A percentile compares a stretch with the other conserved stretches of the same genome.
Evolutionary conservation across 1,284 basidiomycete species (phyloP).

Genomic region (Fomitopsis betulina): DNA sequence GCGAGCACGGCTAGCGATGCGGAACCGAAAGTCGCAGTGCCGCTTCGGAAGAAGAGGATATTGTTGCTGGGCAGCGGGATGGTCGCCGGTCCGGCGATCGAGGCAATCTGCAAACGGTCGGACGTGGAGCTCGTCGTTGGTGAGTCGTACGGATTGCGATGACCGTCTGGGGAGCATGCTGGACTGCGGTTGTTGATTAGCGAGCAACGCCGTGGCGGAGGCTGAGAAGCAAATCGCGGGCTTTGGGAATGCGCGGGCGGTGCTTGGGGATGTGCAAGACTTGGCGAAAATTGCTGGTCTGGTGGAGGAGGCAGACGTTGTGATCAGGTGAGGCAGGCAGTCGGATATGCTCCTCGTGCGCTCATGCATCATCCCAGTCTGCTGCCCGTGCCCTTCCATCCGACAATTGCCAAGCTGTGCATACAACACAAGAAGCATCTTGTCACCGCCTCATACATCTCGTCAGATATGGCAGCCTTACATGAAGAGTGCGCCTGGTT

Average conservation of each 20-base stretch:
- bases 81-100: slow-evolving; percentile 83
- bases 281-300: slow-evolving; percentile 44
- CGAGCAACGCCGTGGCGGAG: slow-evolving; percentile 68
- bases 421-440: slow-evolving; percentile 75
- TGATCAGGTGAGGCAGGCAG: slow-evolving; percentile 51
- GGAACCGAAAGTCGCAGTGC: background rate
- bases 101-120: slow-evolving; percentile 55
- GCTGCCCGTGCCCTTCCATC: slow-evolving; percentile 78
- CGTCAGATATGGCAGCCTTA: slow-evolving; percentile 72
- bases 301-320: slow-evolving; percentile 55
- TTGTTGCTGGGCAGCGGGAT: slow-evolving; percentile 89
- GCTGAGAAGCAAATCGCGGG: slow-evolving; percentile 48
- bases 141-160: slow-evolving; percentile 34
- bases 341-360: background rate
- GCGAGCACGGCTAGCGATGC: background rate
- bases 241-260: slow-evolving; percentile 56
- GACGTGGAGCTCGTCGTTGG: slow-evolving; percentile 74
- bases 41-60: slow-evolving; percentile 50
- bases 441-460: slow-evolving; percentile 92
- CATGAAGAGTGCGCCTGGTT: slow-evolving; percentile 49
- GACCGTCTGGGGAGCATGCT: slow-evolving; percentile 5
- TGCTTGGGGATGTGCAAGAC: slow-evolving; percentile 63
- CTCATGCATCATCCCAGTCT: slow-evolving; percentile 42
- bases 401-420: slow-evolving; percentile 72
- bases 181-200: slow-evolving; percentile 33